A percentile compares a stretch with the other conserved stretches of the same genome.
Evolutionary conservation across 441 rosid genomes (phyloP).

Genomic region (Theobroma grandiflorum): DNA sequence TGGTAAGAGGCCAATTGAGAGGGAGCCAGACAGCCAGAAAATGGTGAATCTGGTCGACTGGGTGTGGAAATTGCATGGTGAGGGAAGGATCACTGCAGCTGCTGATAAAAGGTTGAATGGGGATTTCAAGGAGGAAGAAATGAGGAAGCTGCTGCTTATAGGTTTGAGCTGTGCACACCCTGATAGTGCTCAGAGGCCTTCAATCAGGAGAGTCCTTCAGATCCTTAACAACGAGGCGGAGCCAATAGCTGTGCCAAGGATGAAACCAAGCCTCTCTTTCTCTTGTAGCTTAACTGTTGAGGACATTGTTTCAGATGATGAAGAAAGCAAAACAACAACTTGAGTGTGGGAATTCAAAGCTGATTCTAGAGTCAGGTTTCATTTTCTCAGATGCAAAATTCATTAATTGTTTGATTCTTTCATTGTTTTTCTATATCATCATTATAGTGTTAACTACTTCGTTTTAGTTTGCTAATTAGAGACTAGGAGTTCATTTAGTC

Average conservation of each 20-base stretch:
- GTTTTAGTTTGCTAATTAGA: constrained; percentile 21
- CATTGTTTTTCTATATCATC: constrained; percentile 11
- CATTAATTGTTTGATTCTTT: constrained; percentile 46
- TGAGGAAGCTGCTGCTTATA: constrained; percentile 79
- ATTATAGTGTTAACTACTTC: not conserved
- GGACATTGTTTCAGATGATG: constrained; percentile 80
- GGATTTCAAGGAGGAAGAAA: constrained; percentile 64
- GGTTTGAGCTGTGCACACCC: constrained; percentile 91
- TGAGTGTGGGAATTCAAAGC: constrained; percentile 24
- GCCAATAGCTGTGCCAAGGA: constrained; percentile 57
- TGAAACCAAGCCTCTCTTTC: constrained; percentile 83
- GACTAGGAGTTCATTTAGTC: constrained; percentile 35
- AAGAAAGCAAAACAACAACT: constrained; percentile 41
- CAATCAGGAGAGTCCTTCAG: constrained; percentile 89
- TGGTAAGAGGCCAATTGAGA: constrained; percentile 91
- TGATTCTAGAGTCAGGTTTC: constrained; percentile 15
- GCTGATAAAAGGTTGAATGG: constrained; percentile 71
- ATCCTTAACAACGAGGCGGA: constrained; percentile 74
- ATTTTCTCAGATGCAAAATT: not conserved
- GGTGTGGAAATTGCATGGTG: constrained; percentile 81
- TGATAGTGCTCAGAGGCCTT: constrained; percentile 72
- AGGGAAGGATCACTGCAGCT: constrained; percentile 78
- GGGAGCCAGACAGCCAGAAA: constrained; percentile 61
- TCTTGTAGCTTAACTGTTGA: constrained; percentile 70
- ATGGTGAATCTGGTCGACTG: constrained; percentile 91